Evolutionary conservation across 352 stramenopile genomes (phyloP).

Genomic region (Aphanomyces euteiches): DNA sequence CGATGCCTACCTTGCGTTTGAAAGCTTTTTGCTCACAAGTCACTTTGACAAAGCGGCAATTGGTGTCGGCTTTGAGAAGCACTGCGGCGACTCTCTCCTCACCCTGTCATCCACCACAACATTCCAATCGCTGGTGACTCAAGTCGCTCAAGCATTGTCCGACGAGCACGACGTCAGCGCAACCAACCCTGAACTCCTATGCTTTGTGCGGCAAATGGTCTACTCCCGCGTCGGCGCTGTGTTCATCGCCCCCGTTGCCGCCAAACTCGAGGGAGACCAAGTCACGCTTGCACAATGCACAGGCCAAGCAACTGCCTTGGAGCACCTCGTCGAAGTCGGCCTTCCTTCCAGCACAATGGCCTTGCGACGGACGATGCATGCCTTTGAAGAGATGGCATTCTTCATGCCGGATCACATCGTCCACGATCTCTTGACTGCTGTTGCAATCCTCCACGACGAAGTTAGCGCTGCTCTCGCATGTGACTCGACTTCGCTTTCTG

Average conservation of each 20-base stretch:
- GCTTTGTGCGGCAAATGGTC: slow-evolving; percentile 68
- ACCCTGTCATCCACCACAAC: background rate
- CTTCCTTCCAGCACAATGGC: slow-evolving; percentile 43
- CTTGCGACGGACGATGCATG: slow-evolving; percentile 44
- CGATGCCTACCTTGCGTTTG: slow-evolving; percentile 24
- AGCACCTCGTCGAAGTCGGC: slow-evolving; percentile 49
- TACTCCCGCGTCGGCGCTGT: slow-evolving; percentile 61
- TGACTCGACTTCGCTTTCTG: slow-evolving; percentile 47
- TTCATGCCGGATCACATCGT: slow-evolving; percentile 69
- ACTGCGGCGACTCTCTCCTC: background rate
- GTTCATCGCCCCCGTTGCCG: slow-evolving; percentile 52
- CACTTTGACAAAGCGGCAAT: slow-evolving; percentile 17
- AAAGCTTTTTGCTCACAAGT: background rate
- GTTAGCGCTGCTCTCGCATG: slow-evolving; percentile 41
- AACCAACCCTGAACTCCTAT: background rate
- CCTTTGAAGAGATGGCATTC: slow-evolving; percentile 64
- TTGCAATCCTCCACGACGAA: slow-evolving; percentile 68
- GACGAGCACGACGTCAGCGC: slow-evolving; percentile 21
- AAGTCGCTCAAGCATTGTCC: background rate
- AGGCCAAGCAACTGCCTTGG: background rate
- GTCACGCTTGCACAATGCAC: background rate
- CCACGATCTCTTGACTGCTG: slow-evolving; percentile 51
- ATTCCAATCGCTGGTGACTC: background rate
- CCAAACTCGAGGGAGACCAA: slow-evolving; percentile 36
- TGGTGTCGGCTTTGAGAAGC: slow-evolving; percentile 7